A percentile compares a stretch with the other conserved stretches of the same genome.
Conservation (phyloP, 2,329 filamentous ascomycete species). For the Dactylellina drechsleri region DNA sequence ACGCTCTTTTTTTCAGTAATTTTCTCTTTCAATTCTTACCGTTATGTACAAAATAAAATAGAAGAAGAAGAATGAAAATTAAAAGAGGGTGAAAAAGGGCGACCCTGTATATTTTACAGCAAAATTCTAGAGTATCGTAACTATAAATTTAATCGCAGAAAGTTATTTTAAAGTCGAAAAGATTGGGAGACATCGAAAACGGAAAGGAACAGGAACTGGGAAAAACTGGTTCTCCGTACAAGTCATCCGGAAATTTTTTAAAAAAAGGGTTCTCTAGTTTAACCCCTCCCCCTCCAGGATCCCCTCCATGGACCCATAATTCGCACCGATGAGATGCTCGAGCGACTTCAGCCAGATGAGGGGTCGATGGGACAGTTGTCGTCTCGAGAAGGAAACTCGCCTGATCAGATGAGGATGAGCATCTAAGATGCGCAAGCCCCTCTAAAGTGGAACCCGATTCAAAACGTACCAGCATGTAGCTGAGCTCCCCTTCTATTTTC, state of each 20-base stretch:
- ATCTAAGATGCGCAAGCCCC: no score
- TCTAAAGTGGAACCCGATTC: background rate
- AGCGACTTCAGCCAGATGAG: background rate
- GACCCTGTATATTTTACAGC: constrained; percentile 1
- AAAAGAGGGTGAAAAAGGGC: background rate
- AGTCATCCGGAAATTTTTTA: no score
- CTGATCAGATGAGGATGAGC: background rate
- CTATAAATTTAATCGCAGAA: no score
- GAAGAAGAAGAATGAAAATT: constrained; percentile 5
- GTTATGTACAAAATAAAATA: constrained; percentile 33
- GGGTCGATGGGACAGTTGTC: no score
- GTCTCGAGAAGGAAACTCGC: no score
- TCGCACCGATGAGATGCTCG: background rate
- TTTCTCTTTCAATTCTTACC: no score
- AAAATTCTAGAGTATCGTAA: no score
- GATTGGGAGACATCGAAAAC: no score
- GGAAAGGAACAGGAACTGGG: no score
- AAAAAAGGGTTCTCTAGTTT: background rate
- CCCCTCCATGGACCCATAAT: no score
- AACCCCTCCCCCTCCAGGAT: background rate
- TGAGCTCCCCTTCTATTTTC: constrained; percentile 1
- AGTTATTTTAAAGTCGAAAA: no score
- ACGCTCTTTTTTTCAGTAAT: background rate
- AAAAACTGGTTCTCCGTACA: background rate
- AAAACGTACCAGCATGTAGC: background rate